phyloP scores from a whole-genome alignment of 345 rosid genomes.

The Pistacia atlantica region DNA sequence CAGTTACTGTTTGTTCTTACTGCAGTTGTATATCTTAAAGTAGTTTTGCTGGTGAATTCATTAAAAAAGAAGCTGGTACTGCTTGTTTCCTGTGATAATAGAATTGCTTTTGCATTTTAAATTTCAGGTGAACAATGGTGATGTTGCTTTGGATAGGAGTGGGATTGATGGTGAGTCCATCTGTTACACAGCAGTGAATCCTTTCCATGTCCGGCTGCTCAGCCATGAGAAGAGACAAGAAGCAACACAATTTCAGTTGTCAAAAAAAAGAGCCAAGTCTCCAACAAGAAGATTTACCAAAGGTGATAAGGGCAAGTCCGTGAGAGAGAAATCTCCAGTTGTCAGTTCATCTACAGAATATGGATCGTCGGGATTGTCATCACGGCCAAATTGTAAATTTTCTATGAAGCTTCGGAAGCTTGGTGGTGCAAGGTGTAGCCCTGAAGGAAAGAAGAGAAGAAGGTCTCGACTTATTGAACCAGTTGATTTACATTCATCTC shows the following conservation, averaged over 20 bases:
- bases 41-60: neutral
- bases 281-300: slow-evolving; percentile 34
- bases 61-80: neutral
- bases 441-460: slow-evolving; percentile 74
- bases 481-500: slow-evolving; percentile 39
- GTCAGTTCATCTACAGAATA: slow-evolving; percentile 23
- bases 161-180: slow-evolving; percentile 37
- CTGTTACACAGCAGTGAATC: slow-evolving; percentile 74
- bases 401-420: slow-evolving; percentile 48
- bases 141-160: slow-evolving; percentile 63
- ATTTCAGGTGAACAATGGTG: slow-evolving; percentile 89
- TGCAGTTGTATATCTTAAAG: neutral
- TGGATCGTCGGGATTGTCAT: slow-evolving; percentile 30
- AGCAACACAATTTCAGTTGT: slow-evolving; percentile 28
- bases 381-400: slow-evolving; percentile 42
- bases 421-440: slow-evolving; percentile 54
- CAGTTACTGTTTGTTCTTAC: neutral
- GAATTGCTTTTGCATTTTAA: neutral
- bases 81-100: neutral
- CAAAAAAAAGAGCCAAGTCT: slow-evolving; percentile 65
- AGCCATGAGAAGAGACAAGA: slow-evolving; percentile 29
- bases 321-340: slow-evolving; percentile 19
- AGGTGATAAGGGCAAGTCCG: slow-evolving; percentile 18
- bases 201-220: slow-evolving; percentile 67
- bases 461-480: slow-evolving; percentile 47